A percentile compares a stretch with the other conserved stretches of the same genome.
Evolutionary conservation across 2,329 filamentous ascomycete species (phyloP).

Genomic region (Nothophoma quercina): DNA sequence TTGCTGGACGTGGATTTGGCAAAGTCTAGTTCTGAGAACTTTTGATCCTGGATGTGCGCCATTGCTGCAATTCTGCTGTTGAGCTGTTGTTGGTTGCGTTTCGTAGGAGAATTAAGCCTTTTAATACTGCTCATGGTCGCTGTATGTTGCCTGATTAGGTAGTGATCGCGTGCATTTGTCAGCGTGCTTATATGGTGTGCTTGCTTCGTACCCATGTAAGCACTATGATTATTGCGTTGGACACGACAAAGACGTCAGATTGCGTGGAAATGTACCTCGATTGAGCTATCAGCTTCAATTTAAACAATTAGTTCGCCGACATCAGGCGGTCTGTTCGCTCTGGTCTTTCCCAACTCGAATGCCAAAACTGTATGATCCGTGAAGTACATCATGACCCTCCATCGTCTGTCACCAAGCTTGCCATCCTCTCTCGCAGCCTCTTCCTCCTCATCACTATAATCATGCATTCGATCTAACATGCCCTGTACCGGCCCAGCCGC

Average conservation of each 20-base stretch:
- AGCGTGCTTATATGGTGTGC: constrained; percentile 1
- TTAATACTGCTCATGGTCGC: background rate
- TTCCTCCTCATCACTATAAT: constrained; percentile 38
- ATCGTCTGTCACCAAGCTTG: constrained; percentile 49
- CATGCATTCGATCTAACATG: constrained; percentile 34
- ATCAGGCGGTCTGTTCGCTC: constrained; percentile 12
- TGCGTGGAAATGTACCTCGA: no score
- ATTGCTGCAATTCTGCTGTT: no score
- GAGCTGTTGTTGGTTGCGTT: no score
- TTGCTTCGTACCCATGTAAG: no score
- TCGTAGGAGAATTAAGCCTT: no score
- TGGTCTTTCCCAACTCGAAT: constrained; percentile 66
- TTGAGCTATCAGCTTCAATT: no score
- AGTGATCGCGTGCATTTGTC: constrained; percentile 2
- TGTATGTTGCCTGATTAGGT: background rate
- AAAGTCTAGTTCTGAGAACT: background rate
- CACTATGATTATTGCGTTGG: no score
- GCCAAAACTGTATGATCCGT: constrained; percentile 72
- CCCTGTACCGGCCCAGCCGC: constrained; percentile 71
- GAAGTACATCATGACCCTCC: constrained; percentile 75
- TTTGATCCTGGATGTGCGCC: constrained; percentile 1
- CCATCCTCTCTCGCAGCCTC: constrained; percentile 15
- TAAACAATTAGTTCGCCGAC: constrained; percentile 38
- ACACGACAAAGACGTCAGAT: no score
- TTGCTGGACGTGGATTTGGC: background rate